Conservation (phyloP, 306 rosid species). For the Spatholobus suberectus region DNA sequence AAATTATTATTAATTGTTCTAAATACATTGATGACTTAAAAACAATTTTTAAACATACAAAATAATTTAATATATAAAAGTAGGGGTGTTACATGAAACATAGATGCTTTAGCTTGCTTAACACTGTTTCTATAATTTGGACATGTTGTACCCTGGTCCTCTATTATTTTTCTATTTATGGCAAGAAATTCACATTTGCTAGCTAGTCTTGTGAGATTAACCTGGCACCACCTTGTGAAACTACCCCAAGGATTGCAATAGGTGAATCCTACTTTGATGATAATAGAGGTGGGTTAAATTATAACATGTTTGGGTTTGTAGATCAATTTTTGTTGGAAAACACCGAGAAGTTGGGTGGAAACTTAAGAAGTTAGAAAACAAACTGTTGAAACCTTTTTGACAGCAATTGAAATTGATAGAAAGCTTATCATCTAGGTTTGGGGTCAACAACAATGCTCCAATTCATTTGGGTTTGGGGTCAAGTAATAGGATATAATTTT, state of each 20-base stretch:
- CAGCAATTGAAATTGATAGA: not conserved
- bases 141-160: not conserved
- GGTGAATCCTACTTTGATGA: not conserved
- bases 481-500: too few relatives aligned
- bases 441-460: too few relatives aligned
- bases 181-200: not conserved
- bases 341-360: not conserved
- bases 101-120: constrained; percentile 22
- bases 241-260: not conserved
- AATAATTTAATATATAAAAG: too few relatives aligned
- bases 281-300: not conserved
- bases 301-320: not conserved
- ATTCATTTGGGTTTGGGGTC: too few relatives aligned
- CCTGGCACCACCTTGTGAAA: not conserved
- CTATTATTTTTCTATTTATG: not conserved
- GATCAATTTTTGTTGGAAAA: constrained; percentile 11
- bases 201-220: not conserved
- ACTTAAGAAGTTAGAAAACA: not conserved
- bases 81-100: not conserved
- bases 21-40: too few relatives aligned
- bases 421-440: not conserved
- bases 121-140: not conserved
- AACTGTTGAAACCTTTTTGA: not conserved
- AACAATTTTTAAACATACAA: too few relatives aligned
- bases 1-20: too few relatives aligned